Conservation (phyloP, 441 rosid genomes). For the Capsella rubella region DNA sequence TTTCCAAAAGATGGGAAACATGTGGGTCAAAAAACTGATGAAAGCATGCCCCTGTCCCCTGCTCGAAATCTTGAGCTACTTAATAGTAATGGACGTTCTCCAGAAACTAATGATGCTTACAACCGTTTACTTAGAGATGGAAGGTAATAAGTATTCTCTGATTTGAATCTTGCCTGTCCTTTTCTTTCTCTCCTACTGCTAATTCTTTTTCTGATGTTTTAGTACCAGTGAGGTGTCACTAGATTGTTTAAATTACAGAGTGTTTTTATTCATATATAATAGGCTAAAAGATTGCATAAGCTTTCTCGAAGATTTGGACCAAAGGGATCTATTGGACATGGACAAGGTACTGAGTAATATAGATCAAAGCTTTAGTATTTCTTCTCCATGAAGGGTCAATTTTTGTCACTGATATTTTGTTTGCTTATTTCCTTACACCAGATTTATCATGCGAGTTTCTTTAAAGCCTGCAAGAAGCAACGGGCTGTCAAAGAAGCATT, state of each 20-base stretch:
- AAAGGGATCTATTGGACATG: slow-evolving; percentile 69
- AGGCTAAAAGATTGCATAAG: slow-evolving; percentile 73
- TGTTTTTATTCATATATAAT: slow-evolving; percentile 17
- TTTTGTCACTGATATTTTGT: slow-evolving; percentile 18
- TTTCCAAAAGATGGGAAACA: slow-evolving; percentile 51
- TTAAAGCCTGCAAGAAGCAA: slow-evolving; percentile 68
- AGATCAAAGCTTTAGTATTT: slow-evolving; percentile 14
- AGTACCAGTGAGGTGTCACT: slow-evolving; percentile 17
- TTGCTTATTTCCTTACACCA: slow-evolving; percentile 44
- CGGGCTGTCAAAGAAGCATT: slow-evolving; percentile 85
- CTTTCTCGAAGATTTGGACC: slow-evolving; percentile 81
- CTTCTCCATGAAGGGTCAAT: neutral
- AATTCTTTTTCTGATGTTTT: slow-evolving; percentile 9
- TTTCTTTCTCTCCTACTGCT: slow-evolving; percentile 7
- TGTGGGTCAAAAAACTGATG: slow-evolving; percentile 45
- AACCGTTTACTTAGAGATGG: slow-evolving; percentile 66
- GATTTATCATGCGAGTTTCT: slow-evolving; percentile 90
- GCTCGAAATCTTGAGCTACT: slow-evolving; percentile 33
- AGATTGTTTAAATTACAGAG: slow-evolving; percentile 20
- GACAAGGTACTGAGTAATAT: slow-evolving; percentile 59
- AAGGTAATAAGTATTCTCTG: slow-evolving; percentile 57
- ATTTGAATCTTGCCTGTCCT: slow-evolving; percentile 28
- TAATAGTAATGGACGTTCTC: slow-evolving; percentile 48
- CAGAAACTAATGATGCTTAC: slow-evolving; percentile 53
- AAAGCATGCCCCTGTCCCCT: slow-evolving; percentile 47